Evolutionary conservation across 2,329 filamentous ascomycete genomes (phyloP).

Genomic region (Paecilomyces sp.): DNA sequence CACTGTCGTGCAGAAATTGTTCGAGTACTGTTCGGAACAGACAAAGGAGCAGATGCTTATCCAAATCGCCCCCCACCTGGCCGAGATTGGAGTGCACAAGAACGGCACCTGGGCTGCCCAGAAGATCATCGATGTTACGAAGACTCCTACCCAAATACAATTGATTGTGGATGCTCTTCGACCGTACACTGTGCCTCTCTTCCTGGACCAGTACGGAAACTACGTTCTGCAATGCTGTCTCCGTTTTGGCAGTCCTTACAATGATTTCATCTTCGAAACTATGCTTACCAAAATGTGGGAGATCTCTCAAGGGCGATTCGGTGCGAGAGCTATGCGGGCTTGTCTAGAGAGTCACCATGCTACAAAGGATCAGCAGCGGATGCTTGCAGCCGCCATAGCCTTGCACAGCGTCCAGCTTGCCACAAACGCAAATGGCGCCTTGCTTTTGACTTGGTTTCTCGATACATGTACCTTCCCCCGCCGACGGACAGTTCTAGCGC

Average conservation of each 20-base stretch:
- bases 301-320: constrained; percentile 84
- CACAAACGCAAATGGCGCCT: constrained; percentile 89
- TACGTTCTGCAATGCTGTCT: constrained; percentile 96
- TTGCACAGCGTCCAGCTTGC: constrained; percentile 93
- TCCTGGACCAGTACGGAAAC: constrained; percentile 97
- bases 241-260: constrained; percentile 81
- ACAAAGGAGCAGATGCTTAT: constrained; percentile 86
- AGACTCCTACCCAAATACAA: constrained; percentile 72
- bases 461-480: constrained; percentile 95
- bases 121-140: constrained; percentile 97
- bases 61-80: constrained; percentile 83
- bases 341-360: constrained; percentile 94
- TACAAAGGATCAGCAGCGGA: constrained; percentile 88
- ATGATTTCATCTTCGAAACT: constrained; percentile 95
- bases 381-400: constrained; percentile 92
- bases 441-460: constrained; percentile 94
- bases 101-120: constrained; percentile 99
- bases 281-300: constrained; percentile 96
- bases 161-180: constrained; percentile 78
- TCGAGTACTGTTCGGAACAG: constrained; percentile 88
- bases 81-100: constrained; percentile 97
- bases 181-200: constrained; percentile 81
- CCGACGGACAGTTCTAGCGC: constrained; percentile 83
- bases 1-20: constrained; percentile 98
- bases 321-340: constrained; percentile 90